These are phyloP conservation scores for Neurospora sp. DNA, from an alignment of 495 filamentous ascomycete genomes.

Conservation along the genomic window DNA sequence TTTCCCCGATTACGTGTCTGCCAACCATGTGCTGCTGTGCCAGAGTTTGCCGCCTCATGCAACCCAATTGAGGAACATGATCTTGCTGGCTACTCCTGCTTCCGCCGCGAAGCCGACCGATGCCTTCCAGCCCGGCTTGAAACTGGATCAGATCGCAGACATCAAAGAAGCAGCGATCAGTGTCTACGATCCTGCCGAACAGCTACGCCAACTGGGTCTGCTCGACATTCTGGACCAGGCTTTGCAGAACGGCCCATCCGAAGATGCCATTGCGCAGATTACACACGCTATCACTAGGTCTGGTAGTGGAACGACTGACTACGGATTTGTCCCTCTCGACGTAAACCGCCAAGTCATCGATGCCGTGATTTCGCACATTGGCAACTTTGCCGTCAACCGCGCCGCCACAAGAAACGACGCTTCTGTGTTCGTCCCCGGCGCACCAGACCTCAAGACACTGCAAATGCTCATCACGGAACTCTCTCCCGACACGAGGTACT, in stretches of 20 bases:
- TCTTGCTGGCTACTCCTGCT: slow-evolving; percentile 74
- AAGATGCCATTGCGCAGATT: slow-evolving; percentile 61
- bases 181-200: slow-evolving; percentile 45
- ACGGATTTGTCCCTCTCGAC: slow-evolving; percentile 51
- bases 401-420: slow-evolving; percentile 42
- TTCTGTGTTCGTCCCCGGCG: slow-evolving; percentile 55
- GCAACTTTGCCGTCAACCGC: slow-evolving; percentile 55
- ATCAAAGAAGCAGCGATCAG: slow-evolving; percentile 56
- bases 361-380: slow-evolving; percentile 74
- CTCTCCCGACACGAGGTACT: slow-evolving; percentile 70
- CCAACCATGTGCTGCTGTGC: slow-evolving; percentile 77
- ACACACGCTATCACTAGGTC: slow-evolving; percentile 53
- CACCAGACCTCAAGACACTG: slow-evolving; percentile 65
- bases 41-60: slow-evolving; percentile 77
- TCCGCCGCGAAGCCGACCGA: slow-evolving; percentile 69
- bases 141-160: slow-evolving; percentile 72
- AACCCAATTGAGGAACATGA: slow-evolving; percentile 79
- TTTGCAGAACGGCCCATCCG: slow-evolving; percentile 49
- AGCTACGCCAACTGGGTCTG: slow-evolving; percentile 53
- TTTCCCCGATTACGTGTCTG: slow-evolving; percentile 83
- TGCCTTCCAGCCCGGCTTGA: slow-evolving; percentile 68
- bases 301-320: slow-evolving; percentile 43
- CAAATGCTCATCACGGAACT: slow-evolving; percentile 64
- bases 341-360: slow-evolving; percentile 68
- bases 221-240: slow-evolving; percentile 57